Percentiles rank a stretch among this genome's conserved stretches.
These are phyloP conservation scores for Withania somnifera DNA, from an alignment of 305 asterid species.

Conservation along the genomic window DNA sequence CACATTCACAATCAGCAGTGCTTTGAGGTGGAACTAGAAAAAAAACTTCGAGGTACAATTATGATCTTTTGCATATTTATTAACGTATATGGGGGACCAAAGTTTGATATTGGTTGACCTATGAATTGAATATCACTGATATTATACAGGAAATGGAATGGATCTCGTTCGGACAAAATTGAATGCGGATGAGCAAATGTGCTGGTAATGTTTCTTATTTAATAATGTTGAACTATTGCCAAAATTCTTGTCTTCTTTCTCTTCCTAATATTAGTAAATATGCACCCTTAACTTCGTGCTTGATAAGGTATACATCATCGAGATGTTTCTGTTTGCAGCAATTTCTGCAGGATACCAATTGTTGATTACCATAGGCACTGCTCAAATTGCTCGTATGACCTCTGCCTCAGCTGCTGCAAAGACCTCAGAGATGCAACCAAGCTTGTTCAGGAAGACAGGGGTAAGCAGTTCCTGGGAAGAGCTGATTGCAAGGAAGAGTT, in stretches of 20 bases:
- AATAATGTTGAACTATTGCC: not conserved
- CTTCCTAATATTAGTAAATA: not conserved
- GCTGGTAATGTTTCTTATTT: conserved; percentile 47
- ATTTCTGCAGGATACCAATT: conserved; percentile 91
- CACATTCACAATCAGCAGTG: conserved; percentile 72
- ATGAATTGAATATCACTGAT: conserved; percentile 1
- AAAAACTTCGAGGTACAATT: conserved; percentile 59
- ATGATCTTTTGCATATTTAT: conserved; percentile 8
- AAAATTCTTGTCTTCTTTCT: not conserved
- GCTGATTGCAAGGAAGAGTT: conserved; percentile 21
- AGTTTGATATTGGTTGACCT: not conserved
- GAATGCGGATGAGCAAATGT: conserved; percentile 98
- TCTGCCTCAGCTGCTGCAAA: conserved; percentile 95
- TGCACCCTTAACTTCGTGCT: not conserved
- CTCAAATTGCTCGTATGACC: conserved; percentile 80
- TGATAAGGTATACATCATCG: not conserved
- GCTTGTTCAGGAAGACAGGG: conserved; percentile 27
- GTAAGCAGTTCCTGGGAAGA: conserved; percentile 20
- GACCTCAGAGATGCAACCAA: conserved; percentile 61
- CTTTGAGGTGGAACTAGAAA: conserved; percentile 84
- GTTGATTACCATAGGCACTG: conserved; percentile 95
- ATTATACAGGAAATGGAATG: conserved; percentile 61
- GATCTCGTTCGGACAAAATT: conserved; percentile 83
- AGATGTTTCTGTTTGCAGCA: conserved; percentile 31
- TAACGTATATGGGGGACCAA: not conserved